Evolutionary conservation across 1,284 basidiomycete genomes (phyloP), one percentile per base, ranked within the genome.

Genomic region (Ceraceosorus guamensis): DNA sequence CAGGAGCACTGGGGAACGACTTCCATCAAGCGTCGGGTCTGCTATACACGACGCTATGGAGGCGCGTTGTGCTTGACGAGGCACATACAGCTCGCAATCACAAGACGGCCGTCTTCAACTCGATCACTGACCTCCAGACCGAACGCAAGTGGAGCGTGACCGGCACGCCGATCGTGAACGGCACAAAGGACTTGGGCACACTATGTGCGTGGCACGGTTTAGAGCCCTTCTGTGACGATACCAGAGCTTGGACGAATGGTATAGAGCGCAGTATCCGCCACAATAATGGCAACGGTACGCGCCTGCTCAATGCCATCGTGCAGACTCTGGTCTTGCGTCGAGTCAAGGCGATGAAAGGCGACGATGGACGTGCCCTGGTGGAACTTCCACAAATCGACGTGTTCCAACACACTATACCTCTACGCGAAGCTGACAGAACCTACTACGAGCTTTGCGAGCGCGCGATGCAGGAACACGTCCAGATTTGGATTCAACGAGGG

Each of bases 141-240:
- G 83, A 91, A 46, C 53, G 51, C 39, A n/a, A 37, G 34, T 70
- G 69, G 71, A 61, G 85, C 5, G 78, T 91, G 43, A 85, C 84
- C 16, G 89, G 89, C 41, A 92, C 90, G 4, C 90, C 90, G 0
- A 91, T 93, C 59, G 87, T 92, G 59, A 92, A 92, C 66, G 86
- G 87, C 8, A 32, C 87, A 14, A 60, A 88, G 85, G 89, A 91
- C 76, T 82, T 92, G 32, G 89, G 90, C 8, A 88, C 89, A 6
- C 80, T 92, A 46, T 78, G 92, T 33, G 84, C 83, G 0, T 93
- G 92, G 78, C 79, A 91, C 50, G 81, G 80, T 64, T 83, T 92
- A 70, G 80, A 79, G 24, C 91, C 91, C 0, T 78, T 93, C 6
- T 87, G 53, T 24, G 34, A 91, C 70, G 82, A 88, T 24, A 82